Conservation (phyloP, 1,284 basidiomycete species). For the Trichosporon ovoides region DNA sequence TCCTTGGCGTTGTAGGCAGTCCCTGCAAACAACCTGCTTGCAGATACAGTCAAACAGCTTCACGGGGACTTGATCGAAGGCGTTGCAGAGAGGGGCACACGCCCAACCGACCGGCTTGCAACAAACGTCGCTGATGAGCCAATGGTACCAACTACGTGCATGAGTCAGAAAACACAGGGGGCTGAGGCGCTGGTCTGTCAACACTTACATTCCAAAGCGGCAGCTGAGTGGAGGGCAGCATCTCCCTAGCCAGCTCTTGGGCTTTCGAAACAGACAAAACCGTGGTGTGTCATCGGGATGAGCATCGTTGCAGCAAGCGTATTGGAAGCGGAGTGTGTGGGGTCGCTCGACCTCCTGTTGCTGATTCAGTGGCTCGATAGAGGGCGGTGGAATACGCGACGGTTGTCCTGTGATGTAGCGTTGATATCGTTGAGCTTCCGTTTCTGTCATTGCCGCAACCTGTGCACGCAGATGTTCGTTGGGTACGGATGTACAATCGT, state of each 20-base stretch:
- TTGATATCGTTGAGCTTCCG: neutral
- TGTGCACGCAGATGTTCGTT: too few species aligned
- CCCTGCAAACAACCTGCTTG: too few species aligned
- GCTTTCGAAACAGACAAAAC: neutral
- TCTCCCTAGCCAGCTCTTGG: neutral
- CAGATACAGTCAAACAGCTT: neutral
- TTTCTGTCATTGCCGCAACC: neutral
- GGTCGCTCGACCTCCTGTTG: too few species aligned
- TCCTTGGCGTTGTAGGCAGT: too few species aligned
- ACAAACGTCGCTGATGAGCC: neutral
- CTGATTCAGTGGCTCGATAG: neutral
- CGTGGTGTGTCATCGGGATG: neutral
- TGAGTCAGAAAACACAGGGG: neutral
- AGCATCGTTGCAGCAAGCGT: neutral
- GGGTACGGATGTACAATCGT: neutral
- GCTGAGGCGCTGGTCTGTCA: too few species aligned
- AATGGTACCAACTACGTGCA: neutral
- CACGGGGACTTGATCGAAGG: neutral
- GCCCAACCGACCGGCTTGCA: neutral
- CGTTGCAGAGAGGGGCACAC: neutral
- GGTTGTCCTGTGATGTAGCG: neutral
- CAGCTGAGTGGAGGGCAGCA: neutral
- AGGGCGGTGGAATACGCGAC: neutral
- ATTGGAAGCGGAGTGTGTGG: neutral
- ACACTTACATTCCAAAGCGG: neutral